Conservation (phyloP, 2,329 filamentous ascomycete species). For the Colletotrichum horii region DNA sequence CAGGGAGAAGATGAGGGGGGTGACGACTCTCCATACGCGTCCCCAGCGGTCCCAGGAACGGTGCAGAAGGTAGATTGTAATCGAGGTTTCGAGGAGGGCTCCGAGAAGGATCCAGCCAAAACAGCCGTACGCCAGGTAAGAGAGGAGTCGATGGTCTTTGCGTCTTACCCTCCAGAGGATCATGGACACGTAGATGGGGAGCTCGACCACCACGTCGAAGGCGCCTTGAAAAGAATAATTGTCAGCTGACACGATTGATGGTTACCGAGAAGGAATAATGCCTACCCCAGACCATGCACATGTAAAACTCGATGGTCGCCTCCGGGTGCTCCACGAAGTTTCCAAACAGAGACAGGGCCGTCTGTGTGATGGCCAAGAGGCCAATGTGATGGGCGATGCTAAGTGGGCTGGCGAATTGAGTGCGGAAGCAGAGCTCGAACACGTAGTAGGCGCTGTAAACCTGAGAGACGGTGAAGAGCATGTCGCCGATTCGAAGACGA, state of each 20-base stretch:
- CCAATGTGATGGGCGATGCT: constrained; percentile 23
- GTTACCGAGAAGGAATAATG: neutral
- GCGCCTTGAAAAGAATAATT: neutral
- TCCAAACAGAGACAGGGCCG: constrained; percentile 14
- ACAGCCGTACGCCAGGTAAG: neutral
- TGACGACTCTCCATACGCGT: constrained; percentile 12
- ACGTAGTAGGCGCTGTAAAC: constrained; percentile 23
- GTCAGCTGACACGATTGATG: neutral
- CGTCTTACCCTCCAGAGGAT: constrained; percentile 17
- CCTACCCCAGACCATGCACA: constrained; percentile 22
- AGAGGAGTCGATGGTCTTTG: neutral
- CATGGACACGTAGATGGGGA: constrained; percentile 19
- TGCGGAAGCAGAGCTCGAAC: constrained; percentile 23
- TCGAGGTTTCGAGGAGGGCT: neutral
- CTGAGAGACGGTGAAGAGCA: constrained; percentile 18
- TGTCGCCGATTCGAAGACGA: constrained; percentile 14
- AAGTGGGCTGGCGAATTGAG: constrained; percentile 19
- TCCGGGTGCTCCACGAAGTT: neutral
- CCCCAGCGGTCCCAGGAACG: constrained; percentile 20
- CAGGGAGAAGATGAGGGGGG: constrained; percentile 12
- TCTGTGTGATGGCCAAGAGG: constrained; percentile 20
- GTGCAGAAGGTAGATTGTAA: constrained; percentile 20
- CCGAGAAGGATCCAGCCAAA: constrained; percentile 4
- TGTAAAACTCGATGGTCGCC: constrained; percentile 20
- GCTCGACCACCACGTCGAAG: constrained; percentile 15